Conservation (phyloP, 2,329 filamentous ascomycete genomes). For the Trichoderma arundinaceum region DNA sequence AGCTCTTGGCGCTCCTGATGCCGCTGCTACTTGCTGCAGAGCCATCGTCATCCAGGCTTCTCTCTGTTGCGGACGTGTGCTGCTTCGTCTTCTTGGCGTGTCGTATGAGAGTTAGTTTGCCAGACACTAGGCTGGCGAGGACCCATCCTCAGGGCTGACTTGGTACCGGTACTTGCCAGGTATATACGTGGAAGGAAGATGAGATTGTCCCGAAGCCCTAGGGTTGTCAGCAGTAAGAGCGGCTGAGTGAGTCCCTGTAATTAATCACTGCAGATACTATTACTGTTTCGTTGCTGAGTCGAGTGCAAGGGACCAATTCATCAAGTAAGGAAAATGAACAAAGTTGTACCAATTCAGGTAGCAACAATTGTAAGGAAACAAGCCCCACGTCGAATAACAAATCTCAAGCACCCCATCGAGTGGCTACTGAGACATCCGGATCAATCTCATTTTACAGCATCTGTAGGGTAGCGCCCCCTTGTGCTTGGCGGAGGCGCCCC, state of each 20-base stretch:
- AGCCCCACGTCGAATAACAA: not conserved
- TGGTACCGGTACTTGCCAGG: conserved; percentile 19
- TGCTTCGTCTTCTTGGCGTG: too few relatives aligned
- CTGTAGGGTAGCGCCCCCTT: conserved; percentile 17
- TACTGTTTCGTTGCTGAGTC: too few relatives aligned
- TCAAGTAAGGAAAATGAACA: not conserved
- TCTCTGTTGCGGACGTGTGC: too few relatives aligned
- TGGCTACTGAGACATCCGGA: conserved; percentile 11
- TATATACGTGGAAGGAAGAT: not conserved
- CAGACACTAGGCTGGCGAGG: not conserved
- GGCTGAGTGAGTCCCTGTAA: not conserved
- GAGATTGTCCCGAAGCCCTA: conserved; percentile 13
- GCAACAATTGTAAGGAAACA: too few relatives aligned
- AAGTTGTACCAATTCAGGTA: not conserved
- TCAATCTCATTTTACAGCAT: conserved; percentile 5
- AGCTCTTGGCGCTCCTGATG: conserved; percentile 5
- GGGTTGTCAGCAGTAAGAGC: not conserved
- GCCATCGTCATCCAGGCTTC: too few relatives aligned
- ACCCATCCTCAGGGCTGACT: conserved; percentile 26
- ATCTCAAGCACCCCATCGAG: not conserved
- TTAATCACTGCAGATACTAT: too few relatives aligned
- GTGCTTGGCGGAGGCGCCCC: not conserved
- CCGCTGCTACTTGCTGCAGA: not conserved
- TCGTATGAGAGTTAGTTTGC: too few relatives aligned
- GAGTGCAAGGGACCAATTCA: too few relatives aligned